Percentiles rank a stretch among this genome's conserved stretches.
Evolutionary conservation across 2,329 filamentous ascomycete species (phyloP).

Genomic region (Fusarium kyushuense): DNA sequence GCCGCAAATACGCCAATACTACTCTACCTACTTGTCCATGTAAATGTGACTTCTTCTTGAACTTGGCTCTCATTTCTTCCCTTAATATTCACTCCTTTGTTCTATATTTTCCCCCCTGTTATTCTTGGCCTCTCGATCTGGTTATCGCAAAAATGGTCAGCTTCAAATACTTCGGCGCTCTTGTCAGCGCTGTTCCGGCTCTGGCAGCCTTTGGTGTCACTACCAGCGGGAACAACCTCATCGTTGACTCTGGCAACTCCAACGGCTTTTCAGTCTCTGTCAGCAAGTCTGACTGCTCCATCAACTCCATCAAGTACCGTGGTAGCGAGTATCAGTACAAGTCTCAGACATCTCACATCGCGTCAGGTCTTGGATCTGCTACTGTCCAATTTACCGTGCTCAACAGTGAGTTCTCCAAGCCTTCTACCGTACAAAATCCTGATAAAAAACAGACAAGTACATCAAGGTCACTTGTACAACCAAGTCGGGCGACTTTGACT

Average conservation of each 20-base stretch:
- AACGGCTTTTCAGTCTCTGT: constrained; percentile 65
- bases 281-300: constrained; percentile 68
- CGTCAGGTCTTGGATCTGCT: constrained; percentile 60
- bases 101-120: not conserved
- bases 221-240: constrained; percentile 56
- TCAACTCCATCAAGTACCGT: constrained; percentile 72
- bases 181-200: constrained; percentile 48
- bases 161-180: constrained; percentile 45
- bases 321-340: constrained; percentile 69
- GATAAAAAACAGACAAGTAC: constrained; percentile 54
- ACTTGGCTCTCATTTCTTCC: not conserved
- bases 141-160: constrained; percentile 41
- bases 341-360: constrained; percentile 55
- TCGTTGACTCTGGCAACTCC: constrained; percentile 61
- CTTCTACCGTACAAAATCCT: not conserved
- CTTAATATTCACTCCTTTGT: not conserved
- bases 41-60: not conserved
- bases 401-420: constrained; percentile 36
- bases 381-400: constrained; percentile 64
- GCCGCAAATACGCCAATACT: not conserved
- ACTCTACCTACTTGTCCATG: not conserved
- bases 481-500: constrained; percentile 55
- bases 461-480: constrained; percentile 72
- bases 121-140: constrained; percentile 23
- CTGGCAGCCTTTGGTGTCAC: constrained; percentile 59